These are phyloP conservation scores for Podila epigama DNA, from an alignment of 192 early-diverging fungal species.

Conservation along the genomic window DNA sequence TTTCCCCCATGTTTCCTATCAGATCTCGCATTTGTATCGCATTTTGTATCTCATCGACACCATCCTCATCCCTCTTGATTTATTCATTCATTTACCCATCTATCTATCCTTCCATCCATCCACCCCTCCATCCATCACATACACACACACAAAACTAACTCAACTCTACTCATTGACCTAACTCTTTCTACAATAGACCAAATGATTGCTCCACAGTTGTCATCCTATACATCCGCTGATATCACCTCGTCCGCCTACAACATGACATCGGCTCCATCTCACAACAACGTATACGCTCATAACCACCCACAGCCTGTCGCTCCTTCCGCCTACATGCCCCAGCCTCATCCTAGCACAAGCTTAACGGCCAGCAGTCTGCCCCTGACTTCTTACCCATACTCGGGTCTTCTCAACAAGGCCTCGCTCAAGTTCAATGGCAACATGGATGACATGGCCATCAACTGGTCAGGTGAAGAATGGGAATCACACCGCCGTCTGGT, in stretches of 20 bases:
- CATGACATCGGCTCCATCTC: conserved; percentile 10
- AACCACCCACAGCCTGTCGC: conserved; percentile 8
- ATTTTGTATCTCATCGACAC: neutral
- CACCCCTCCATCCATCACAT: neutral
- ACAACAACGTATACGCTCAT: conserved; percentile 19
- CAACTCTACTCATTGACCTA: no score
- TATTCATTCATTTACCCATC: neutral
- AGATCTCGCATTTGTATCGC: neutral
- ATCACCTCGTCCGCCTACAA: conserved; percentile 20
- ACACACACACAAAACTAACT: neutral
- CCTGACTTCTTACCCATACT: conserved; percentile 57
- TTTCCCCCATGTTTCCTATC: neutral
- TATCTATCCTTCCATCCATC: neutral
- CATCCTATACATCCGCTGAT: conserved; percentile 23
- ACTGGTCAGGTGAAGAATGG: conserved; percentile 74
- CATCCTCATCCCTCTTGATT: neutral
- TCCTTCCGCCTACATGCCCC: conserved; percentile 8
- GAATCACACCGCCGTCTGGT: conserved; percentile 70
- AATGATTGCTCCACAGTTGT: conserved; percentile 33
- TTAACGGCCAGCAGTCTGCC: conserved; percentile 14
- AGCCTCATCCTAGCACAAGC: conserved; percentile 13
- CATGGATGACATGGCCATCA: conserved; percentile 70
- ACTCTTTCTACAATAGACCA: conserved; percentile 16
- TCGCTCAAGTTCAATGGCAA: conserved; percentile 74
- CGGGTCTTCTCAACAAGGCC: conserved; percentile 75